A percentile compares a stretch with the other conserved stretches of the same genome.
Evolutionary conservation across 2,329 filamentous ascomycete species (phyloP).

Genomic region (Phialophora chinensis): DNA sequence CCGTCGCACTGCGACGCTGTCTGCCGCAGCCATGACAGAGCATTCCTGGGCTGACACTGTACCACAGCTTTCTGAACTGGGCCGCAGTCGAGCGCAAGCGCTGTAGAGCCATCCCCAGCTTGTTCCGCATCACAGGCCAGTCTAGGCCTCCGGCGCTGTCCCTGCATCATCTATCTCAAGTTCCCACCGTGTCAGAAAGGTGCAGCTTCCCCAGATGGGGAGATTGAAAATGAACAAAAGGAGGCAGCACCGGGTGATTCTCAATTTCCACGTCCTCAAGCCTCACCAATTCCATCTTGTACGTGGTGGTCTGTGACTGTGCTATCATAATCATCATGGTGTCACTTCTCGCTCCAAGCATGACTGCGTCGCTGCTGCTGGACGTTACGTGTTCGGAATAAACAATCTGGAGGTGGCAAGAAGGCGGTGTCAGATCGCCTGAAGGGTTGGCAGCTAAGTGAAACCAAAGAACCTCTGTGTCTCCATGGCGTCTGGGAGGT

Average conservation of each 20-base stretch:
- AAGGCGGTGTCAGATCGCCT: not conserved
- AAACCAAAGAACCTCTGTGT: not conserved
- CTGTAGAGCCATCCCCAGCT: not conserved
- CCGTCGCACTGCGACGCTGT: not conserved
- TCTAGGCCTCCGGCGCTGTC: not conserved
- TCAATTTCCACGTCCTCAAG: not conserved
- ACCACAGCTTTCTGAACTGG: not conserved
- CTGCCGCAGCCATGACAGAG: not conserved
- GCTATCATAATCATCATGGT: not conserved
- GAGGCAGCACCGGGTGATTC: not conserved
- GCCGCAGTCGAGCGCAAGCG: not conserved
- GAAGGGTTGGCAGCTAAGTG: not conserved
- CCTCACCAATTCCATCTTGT: not conserved
- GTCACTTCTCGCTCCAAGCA: not conserved
- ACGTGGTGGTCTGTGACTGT: not conserved
- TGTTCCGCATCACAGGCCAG: not conserved
- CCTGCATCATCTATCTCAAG: not conserved
- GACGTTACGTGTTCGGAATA: not conserved
- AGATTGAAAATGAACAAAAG: not conserved
- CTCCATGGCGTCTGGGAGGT: not conserved
- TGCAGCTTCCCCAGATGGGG: not conserved
- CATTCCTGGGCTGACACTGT: not conserved
- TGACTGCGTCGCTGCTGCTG: not conserved
- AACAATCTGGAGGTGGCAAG: not conserved
- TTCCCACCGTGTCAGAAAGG: not conserved